These are phyloP conservation scores for Fusarium verticillioides DNA, from an alignment of 2,329 filamentous ascomycete genomes.

Conservation along the genomic window DNA sequence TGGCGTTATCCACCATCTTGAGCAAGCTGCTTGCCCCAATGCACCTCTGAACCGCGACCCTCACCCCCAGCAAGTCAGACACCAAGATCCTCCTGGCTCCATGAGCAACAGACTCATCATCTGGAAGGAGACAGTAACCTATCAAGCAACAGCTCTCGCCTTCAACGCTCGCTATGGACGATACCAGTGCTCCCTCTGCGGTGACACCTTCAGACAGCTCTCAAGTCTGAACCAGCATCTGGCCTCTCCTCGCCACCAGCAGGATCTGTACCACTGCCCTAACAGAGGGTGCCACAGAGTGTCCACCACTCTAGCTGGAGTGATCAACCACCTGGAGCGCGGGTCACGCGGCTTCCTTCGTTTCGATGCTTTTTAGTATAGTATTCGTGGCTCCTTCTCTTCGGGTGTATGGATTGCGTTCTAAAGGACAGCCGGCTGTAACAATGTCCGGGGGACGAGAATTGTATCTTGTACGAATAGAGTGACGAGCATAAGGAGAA, in stretches of 20 bases:
- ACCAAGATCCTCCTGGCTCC: slow-evolving; percentile 57
- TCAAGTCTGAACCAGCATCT: slow-evolving; percentile 62
- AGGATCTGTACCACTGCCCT: slow-evolving; percentile 55
- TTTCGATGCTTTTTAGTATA: slow-evolving; percentile 51
- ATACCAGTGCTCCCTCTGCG: slow-evolving; percentile 57
- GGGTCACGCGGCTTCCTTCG: slow-evolving; percentile 54
- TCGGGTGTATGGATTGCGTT: slow-evolving; percentile 21
- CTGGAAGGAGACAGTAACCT: slow-evolving; percentile 51
- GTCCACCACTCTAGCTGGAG: slow-evolving; percentile 53
- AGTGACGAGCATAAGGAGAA: not conserved
- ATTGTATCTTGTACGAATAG: not conserved
- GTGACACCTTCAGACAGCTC: slow-evolving; percentile 52
- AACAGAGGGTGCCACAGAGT: slow-evolving; percentile 49
- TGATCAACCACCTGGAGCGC: slow-evolving; percentile 58
- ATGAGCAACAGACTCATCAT: slow-evolving; percentile 65
- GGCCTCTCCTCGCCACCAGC: slow-evolving; percentile 57
- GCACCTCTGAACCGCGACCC: slow-evolving; percentile 60
- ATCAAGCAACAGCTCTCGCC: slow-evolving; percentile 52
- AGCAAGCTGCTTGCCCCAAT: slow-evolving; percentile 62
- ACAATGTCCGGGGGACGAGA: not conserved
- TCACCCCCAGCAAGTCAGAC: slow-evolving; percentile 58
- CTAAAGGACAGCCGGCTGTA: not conserved
- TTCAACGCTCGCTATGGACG: slow-evolving; percentile 54
- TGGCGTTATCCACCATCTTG: slow-evolving; percentile 67
- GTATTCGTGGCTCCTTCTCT: slow-evolving; percentile 39